phyloP scores from a whole-genome alignment of 495 filamentous ascomycete species.

The Aspergillus olivimuriae region DNA sequence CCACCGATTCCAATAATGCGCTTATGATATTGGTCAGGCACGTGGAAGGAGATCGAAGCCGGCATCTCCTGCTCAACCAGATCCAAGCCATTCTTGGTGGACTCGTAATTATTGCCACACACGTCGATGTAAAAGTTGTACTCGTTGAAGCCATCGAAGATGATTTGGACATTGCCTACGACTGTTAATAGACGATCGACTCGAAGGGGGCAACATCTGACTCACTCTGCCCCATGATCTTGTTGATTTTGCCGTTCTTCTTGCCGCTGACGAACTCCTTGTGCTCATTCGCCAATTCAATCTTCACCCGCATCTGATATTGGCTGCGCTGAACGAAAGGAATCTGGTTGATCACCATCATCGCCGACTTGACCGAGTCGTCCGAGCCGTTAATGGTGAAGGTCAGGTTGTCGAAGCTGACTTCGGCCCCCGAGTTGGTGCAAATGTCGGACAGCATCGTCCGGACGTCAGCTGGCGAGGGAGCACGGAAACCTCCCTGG shows the following conservation, averaged over 20 bases:
- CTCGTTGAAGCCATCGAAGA: slow-evolving; percentile 98
- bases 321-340: slow-evolving; percentile 80
- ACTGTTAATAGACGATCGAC: not conserved
- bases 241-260: slow-evolving; percentile 99
- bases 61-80: slow-evolving; percentile 99
- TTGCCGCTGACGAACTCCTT: slow-evolving; percentile 99
- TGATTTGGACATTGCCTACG: slow-evolving; percentile 87
- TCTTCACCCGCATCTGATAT: slow-evolving; percentile 93
- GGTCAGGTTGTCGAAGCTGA: slow-evolving; percentile 86
- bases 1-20: slow-evolving; percentile 98
- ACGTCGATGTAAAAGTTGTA: slow-evolving; percentile 99
- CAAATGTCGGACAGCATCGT: slow-evolving; percentile 93
- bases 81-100: slow-evolving; percentile 82
- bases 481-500: slow-evolving; percentile 53
- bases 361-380: slow-evolving; percentile 86
- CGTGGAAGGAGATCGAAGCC: slow-evolving; percentile 97
- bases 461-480: slow-evolving; percentile 69
- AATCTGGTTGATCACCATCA: slow-evolving; percentile 88
- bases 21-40: slow-evolving; percentile 99
- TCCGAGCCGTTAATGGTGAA: slow-evolving; percentile 95
- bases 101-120: slow-evolving; percentile 81
- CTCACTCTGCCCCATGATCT: slow-evolving; percentile 97
- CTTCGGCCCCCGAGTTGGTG: slow-evolving; percentile 89
- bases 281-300: slow-evolving; percentile 97
- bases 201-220: not conserved